phyloP scores from a whole-genome alignment of 73 alveolate genomes.

The Tetrahymena malaccensis region DNA sequence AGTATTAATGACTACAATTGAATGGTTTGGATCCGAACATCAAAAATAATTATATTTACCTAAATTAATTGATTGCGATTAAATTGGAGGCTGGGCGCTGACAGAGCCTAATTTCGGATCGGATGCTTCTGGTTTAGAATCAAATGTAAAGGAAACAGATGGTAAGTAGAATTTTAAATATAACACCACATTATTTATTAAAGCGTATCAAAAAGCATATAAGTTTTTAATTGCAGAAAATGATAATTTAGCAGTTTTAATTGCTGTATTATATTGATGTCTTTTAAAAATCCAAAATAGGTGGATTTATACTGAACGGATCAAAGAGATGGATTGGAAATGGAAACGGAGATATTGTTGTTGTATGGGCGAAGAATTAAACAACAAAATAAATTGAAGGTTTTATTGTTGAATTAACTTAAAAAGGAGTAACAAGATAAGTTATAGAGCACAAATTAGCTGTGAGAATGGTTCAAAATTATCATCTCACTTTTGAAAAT shows the following conservation, averaged over 20 bases:
- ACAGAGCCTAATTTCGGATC: constrained; percentile 67
- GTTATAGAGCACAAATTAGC: constrained; percentile 51
- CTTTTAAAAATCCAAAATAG: not conserved
- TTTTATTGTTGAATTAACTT: constrained; percentile 45
- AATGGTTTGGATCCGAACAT: constrained; percentile 1
- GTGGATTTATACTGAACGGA: constrained; percentile 68
- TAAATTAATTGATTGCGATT: constrained; percentile 6
- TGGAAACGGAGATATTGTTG: constrained; percentile 47
- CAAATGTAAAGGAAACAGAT: constrained; percentile 49
- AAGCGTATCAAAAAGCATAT: too few species aligned
- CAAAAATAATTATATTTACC: constrained; percentile 18
- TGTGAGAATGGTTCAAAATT: constrained; percentile 54
- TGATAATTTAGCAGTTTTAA: too few species aligned
- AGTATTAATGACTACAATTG: constrained; percentile 6
- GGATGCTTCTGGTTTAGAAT: constrained; percentile 57
- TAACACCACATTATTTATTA: too few species aligned
- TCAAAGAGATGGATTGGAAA: constrained; percentile 73
- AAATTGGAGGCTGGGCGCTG: constrained; percentile 56
- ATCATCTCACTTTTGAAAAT: constrained; percentile 46
- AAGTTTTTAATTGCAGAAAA: not conserved
- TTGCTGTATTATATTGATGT: not conserved
- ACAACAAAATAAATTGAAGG: constrained; percentile 52
- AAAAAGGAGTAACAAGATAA: constrained; percentile 50
- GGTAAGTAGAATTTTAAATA: not conserved
- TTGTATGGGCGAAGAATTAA: constrained; percentile 62